A percentile compares a stretch with the other conserved stretches of the same genome.
These are phyloP conservation scores for Strobilomyces dryophilus DNA, from an alignment of 768 basidiomycete species.

Conservation along the genomic window DNA sequence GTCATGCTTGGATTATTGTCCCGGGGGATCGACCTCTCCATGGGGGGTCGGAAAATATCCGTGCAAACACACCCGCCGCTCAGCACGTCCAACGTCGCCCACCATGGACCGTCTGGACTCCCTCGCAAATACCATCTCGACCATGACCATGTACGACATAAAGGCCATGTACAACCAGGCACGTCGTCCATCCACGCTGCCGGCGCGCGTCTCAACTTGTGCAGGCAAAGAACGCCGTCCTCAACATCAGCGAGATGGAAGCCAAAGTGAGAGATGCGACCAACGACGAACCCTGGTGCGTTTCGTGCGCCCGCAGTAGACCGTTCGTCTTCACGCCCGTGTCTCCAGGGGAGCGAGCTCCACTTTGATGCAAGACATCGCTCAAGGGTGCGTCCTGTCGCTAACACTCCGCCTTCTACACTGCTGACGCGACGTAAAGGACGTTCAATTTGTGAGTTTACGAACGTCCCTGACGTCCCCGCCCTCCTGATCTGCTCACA, in stretches of 20 bases:
- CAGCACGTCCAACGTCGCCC: constrained; percentile 16
- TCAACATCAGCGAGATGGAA: constrained; percentile 97
- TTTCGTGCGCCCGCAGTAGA: constrained; percentile 1
- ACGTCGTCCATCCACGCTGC: constrained; percentile 4
- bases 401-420: neutral
- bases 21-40: neutral
- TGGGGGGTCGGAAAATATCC: constrained; percentile 20
- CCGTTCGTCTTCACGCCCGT: constrained; percentile 1
- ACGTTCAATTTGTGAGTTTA: constrained; percentile 92
- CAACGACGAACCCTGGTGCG: constrained; percentile 95
- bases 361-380: constrained; percentile 97
- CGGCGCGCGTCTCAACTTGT: constrained; percentile 3
- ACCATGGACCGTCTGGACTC: constrained; percentile 79
- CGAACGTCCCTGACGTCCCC: neutral
- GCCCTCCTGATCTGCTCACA: constrained; percentile 29
- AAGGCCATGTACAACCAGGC: constrained; percentile 95
- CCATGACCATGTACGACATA: constrained; percentile 88
- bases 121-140: constrained; percentile 70
- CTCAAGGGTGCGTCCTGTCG: constrained; percentile 71
- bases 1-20: too few relatives aligned
- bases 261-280: constrained; percentile 96
- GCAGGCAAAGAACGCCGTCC: constrained; percentile 92
- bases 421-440: constrained; percentile 39
- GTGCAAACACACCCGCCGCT: neutral
- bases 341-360: constrained; percentile 88